phyloP scores from a whole-genome alignment of 345 rosid genomes.

The Citrus hindsii region DNA sequence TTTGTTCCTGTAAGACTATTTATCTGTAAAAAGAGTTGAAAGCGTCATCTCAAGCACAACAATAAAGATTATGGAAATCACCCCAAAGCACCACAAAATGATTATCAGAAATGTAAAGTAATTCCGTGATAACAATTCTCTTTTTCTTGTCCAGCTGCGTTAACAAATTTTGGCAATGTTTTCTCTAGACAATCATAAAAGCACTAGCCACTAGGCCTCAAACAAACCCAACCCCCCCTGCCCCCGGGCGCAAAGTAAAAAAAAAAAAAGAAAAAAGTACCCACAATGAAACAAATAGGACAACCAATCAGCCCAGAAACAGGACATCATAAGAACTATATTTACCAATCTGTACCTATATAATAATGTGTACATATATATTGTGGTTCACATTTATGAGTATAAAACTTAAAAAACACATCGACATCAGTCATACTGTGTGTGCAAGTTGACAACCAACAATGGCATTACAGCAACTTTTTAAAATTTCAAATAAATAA shows the following conservation, averaged over 20 bases:
- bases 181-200: neutral
- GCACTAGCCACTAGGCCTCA: neutral
- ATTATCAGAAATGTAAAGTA: neutral
- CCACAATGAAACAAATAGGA: neutral
- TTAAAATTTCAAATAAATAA: neutral
- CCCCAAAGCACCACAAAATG: neutral
- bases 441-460: neutral
- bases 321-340: neutral
- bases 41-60: constrained; percentile 7
- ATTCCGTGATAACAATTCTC: neutral
- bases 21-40: constrained; percentile 47
- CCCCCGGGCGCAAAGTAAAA: too few species aligned
- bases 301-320: neutral
- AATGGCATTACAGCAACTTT: neutral
- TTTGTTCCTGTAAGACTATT: constrained; percentile 83
- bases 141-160: neutral
- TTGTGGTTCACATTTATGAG: neutral
- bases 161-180: neutral
- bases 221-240: too few species aligned
- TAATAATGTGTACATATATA: neutral
- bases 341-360: neutral
- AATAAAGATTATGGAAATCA: neutral
- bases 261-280: neutral
- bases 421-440: neutral
- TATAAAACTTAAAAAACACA: neutral